Evolutionary conservation across 2,329 filamentous ascomycete genomes (phyloP).

Genomic region (Cadophora sp.): DNA sequence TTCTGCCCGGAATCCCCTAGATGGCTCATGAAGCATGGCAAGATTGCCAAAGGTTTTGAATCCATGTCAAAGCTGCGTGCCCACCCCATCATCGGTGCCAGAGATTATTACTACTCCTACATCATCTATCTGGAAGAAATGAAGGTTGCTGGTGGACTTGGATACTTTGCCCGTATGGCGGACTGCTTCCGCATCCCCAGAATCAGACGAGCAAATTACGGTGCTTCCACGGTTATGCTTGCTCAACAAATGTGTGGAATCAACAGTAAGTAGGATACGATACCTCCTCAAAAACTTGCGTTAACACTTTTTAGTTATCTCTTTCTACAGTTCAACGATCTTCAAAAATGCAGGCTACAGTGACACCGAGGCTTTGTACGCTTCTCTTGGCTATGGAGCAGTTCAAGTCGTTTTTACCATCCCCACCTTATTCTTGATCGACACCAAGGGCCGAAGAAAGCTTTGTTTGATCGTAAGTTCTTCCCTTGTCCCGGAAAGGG

Average conservation of each 20-base stretch:
- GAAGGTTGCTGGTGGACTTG: constrained; percentile 56
- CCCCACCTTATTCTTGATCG: constrained; percentile 64
- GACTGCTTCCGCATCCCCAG: constrained; percentile 55
- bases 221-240: constrained; percentile 65
- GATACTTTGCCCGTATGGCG: constrained; percentile 53
- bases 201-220: constrained; percentile 59
- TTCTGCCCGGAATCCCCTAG: constrained; percentile 71
- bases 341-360: constrained; percentile 62
- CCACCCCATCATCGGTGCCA: constrained; percentile 65
- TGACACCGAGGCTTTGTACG: constrained; percentile 61
- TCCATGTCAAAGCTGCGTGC: constrained; percentile 66
- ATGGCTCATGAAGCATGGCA: constrained; percentile 61
- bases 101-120: constrained; percentile 69
- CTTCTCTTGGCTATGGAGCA: constrained; percentile 68
- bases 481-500: constrained; percentile 64
- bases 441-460: constrained; percentile 67
- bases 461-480: constrained; percentile 49
- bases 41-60: constrained; percentile 56
- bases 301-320: constrained; percentile 64
- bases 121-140: constrained; percentile 64
- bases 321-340: constrained; percentile 74
- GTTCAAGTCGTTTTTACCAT: constrained; percentile 68
- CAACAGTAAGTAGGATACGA: constrained; percentile 58
- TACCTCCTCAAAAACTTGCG: constrained; percentile 50
- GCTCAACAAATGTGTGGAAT: constrained; percentile 58